Conservation (phyloP, 2,329 filamentous ascomycete genomes). For the Colletotrichum shisoi region DNA sequence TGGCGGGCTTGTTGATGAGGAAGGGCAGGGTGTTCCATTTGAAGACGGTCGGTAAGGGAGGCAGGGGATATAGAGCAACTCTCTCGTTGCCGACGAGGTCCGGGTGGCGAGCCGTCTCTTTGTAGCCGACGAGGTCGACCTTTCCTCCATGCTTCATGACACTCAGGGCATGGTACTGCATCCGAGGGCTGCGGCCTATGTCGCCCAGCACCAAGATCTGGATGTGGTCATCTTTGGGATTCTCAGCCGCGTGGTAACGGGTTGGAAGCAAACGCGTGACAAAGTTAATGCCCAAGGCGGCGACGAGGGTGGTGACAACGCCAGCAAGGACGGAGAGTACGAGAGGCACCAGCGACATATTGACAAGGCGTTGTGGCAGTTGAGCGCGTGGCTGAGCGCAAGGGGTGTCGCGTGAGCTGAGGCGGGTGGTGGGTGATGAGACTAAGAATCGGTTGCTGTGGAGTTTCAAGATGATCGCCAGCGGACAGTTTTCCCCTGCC, state of each 20-base stretch:
- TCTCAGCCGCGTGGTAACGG: slow-evolving; percentile 48
- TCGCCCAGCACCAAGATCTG: slow-evolving; percentile 94
- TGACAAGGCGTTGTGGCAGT: neutral
- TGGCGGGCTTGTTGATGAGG: slow-evolving; percentile 78
- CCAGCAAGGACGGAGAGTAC: slow-evolving; percentile 33
- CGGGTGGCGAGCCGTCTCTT: slow-evolving; percentile 84
- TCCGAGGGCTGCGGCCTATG: slow-evolving; percentile 92
- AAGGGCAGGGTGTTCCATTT: slow-evolving; percentile 77
- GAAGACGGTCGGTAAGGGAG: slow-evolving; percentile 71
- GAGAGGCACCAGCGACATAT: slow-evolving; percentile 29
- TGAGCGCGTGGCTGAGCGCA: neutral
- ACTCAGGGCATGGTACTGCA: slow-evolving; percentile 98
- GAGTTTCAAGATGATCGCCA: slow-evolving; percentile 21
- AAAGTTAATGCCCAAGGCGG: slow-evolving; percentile 30
- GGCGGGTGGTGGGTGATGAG: neutral
- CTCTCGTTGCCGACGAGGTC: slow-evolving; percentile 73
- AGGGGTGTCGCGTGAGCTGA: slow-evolving; percentile 9
- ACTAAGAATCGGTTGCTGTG: neutral
- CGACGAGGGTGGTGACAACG: slow-evolving; percentile 29
- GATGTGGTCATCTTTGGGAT: slow-evolving; percentile 57
- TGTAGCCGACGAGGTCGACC: slow-evolving; percentile 88
- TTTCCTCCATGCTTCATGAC: slow-evolving; percentile 81
- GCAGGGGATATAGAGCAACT: slow-evolving; percentile 76
- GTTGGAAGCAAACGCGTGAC: slow-evolving; percentile 47
- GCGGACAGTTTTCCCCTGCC: neutral